These are phyloP conservation scores for Penicillium sp. DNA, from an alignment of 2,329 filamentous ascomycete species.

Conservation along the genomic window DNA sequence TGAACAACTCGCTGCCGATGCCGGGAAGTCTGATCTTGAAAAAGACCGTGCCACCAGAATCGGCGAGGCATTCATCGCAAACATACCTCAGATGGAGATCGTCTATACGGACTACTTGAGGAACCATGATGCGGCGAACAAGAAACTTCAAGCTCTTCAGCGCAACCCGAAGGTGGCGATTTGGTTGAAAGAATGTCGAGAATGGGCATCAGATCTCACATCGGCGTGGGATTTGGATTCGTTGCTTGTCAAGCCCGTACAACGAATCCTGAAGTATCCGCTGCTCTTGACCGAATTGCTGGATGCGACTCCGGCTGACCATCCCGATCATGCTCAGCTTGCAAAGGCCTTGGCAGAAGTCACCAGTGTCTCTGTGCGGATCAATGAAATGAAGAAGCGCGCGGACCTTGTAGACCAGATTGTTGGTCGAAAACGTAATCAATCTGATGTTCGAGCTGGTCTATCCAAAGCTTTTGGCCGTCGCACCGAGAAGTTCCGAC, in stretches of 20 bases:
- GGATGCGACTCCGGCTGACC: constrained; percentile 72
- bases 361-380: constrained; percentile 60
- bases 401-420: constrained; percentile 90
- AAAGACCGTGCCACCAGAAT: constrained; percentile 59
- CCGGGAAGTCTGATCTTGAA: constrained; percentile 48
- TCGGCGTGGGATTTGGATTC: constrained; percentile 93
- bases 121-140: constrained; percentile 63
- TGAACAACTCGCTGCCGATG: constrained; percentile 25
- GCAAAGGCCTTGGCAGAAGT: constrained; percentile 70
- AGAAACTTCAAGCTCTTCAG: constrained; percentile 53
- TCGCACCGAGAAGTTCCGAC: constrained; percentile 79
- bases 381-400: constrained; percentile 94
- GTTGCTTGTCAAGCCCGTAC: constrained; percentile 93
- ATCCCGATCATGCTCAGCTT: constrained; percentile 74
- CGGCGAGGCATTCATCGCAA: constrained; percentile 57
- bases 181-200: constrained; percentile 91
- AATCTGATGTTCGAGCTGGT: constrained; percentile 80
- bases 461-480: constrained; percentile 87
- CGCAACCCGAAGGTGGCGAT: constrained; percentile 61
- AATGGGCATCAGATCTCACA: constrained; percentile 87
- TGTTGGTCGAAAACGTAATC: constrained; percentile 78
- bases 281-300: constrained; percentile 78
- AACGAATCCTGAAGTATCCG: constrained; percentile 90
- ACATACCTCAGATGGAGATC: constrained; percentile 60
- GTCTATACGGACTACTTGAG: constrained; percentile 64